Conservation (phyloP, 2,329 filamentous ascomycete species). For the Sporothrix globosa region DNA sequence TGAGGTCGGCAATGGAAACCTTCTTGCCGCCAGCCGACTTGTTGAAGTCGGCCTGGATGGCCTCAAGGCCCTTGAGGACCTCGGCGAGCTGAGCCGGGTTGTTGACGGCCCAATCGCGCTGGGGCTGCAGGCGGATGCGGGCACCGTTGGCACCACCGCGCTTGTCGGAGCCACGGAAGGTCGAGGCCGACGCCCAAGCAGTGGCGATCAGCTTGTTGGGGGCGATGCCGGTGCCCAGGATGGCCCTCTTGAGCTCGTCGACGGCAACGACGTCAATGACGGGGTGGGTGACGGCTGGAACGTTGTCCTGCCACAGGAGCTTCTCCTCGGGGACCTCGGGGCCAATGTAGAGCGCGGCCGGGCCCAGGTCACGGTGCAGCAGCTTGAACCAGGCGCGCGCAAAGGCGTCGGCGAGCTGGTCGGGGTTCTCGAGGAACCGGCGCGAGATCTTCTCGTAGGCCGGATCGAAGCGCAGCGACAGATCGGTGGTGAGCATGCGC, state of each 20-base stretch:
- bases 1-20: conserved; percentile 77
- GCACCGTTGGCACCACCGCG: conserved; percentile 80
- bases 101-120: conserved; percentile 74
- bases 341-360: conserved; percentile 69
- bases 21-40: conserved; percentile 58
- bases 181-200: conserved; percentile 71
- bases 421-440: conserved; percentile 68
- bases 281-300: conserved; percentile 62
- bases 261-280: conserved; percentile 66
- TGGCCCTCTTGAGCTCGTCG: conserved; percentile 67
- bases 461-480: conserved; percentile 72
- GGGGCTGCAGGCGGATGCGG: conserved; percentile 73
- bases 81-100: conserved; percentile 67
- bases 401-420: conserved; percentile 71
- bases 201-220: conserved; percentile 64
- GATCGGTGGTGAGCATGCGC: conserved; percentile 76
- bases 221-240: conserved; percentile 65
- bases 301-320: conserved; percentile 74
- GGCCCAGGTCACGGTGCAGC: conserved; percentile 77
- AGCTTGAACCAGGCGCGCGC: conserved; percentile 82
- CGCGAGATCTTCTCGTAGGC: conserved; percentile 75
- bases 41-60: conserved; percentile 70
- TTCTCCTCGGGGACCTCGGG: conserved; percentile 72
- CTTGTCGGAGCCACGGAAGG: conserved; percentile 77
- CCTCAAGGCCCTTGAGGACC: conserved; percentile 64